Base-by-base conservation (phyloP, 1,139 yeast species). In the Taphrina deformans region DNA sequence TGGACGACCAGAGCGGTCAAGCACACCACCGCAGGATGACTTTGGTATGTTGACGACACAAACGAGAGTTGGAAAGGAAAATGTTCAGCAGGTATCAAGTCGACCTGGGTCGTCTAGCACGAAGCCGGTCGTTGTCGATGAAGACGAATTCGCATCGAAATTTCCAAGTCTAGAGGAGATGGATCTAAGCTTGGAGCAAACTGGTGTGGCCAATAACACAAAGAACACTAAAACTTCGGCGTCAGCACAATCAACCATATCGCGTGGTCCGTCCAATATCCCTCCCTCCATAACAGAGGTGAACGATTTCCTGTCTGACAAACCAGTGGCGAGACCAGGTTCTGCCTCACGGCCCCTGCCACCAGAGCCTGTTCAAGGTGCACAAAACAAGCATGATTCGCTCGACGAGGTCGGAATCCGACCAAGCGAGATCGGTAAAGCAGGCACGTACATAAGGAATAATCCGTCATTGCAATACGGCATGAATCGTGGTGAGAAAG, bases 1-100 rank as follows among this genome's bases (percentile, higher is more conserved):
- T 4, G 71, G 70, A 14, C 68, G 71, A 9, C 65, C 67, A 9
- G 67, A 67, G 4, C 67, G 69, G 26, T 45, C 55, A 14, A 50
- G 31, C 9, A 45, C 67, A 45, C 65, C 66, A 14, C 33, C 55
- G 1, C 21, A 23, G n/a, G 14, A 40, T 12, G 64, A 23, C 4
- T n/a, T 12, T 1, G 35, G 45, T 26, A 18, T 27, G 7, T 46
- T 44, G 14, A n/a, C n/a, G n/a, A 18, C 31, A n/a, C 46, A 33
- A 46, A 31, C 44, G 23, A 24, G 33, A 18, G 26, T 12, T 18
- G 10, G 12, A 2, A 21, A 18, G n/a, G 48, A 44, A n/a, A 44
- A 21, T 21, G 48, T 10, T 21, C 48, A 44, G 14, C 9, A 44
- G 27, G 10, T 9, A 1, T 2, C 12, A 24, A 33, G 16, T 18